Evolutionary conservation across 352 stramenopile genomes (phyloP), one percentile per base, ranked within the genome.

Genomic region (Phytophthora idaei): DNA sequence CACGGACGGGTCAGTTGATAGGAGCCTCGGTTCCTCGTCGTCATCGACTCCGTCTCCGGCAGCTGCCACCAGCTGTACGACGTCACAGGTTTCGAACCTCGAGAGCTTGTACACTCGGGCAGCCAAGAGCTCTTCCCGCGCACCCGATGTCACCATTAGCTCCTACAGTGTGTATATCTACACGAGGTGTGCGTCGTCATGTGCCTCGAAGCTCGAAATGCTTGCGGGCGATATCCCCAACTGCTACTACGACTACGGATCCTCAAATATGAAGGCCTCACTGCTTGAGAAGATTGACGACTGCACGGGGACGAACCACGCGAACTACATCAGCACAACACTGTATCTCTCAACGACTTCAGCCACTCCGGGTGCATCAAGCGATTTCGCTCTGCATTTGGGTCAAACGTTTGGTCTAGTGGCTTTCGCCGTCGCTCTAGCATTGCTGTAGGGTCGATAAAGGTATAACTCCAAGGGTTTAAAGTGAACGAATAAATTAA

Each of bases 171-270:
- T 80, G 11, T 70, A 65, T 58, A 71, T 80, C 57, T 67, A 46
- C 47, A 70, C 73, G 12, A 65, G 50, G 31, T 80, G 69, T 15
- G 57, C 51, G 21, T 77, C 73, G 37, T 59, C 49, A 15, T 77
- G 69, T 55, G 73, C 66, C 0, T 50, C 50, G 0, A 32, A 46
- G 53, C 29, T 80, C 27, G 44, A 52, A 34, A 28, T n/a, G 8
- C 65, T 80, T 0, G 73, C 61, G 2, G n/a, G 37, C 5, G 51
- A 69, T 10, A 36, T 80, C 10, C 69, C 69, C 25, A 57, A 80
- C 55, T 80, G 69, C 58, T 73, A 71, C 48, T 75, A 76, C 46
- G 55, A 67, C 42, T 71, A 73, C 63, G 64, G 61, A 17, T 55
- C 12, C 10, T 59, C 45, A 4, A 81, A 77, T 49, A 76, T 71